A percentile compares a stretch with the other conserved stretches of the same genome.
phyloP scores from a whole-genome alignment of 2,329 filamentous ascomycete species.

The Fusarium sp. region DNA sequence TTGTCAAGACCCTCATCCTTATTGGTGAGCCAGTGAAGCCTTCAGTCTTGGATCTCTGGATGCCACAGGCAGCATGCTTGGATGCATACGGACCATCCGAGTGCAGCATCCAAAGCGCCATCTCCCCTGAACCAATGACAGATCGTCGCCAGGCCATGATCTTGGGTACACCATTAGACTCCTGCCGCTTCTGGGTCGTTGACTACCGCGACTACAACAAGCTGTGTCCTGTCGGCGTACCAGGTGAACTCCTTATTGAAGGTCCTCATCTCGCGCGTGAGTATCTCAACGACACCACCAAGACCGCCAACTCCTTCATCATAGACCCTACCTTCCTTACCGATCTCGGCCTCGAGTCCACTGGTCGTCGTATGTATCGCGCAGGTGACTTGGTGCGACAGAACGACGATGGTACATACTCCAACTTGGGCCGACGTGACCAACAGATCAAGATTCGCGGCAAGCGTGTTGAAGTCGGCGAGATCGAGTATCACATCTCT shows the following conservation, averaged over 20 bases:
- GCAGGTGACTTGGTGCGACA: background rate
- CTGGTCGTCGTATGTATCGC: background rate
- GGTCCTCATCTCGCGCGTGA: background rate
- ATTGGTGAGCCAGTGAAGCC: background rate
- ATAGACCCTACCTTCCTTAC: background rate
- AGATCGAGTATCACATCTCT: constrained; percentile 3
- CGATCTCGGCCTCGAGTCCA: background rate
- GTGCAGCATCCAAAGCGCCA: background rate
- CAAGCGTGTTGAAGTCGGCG: background rate
- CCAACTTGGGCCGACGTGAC: background rate
- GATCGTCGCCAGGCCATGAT: background rate
- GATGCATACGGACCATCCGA: background rate
- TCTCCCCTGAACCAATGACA: background rate
- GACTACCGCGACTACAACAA: background rate
- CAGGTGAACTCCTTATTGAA: constrained; percentile 1
- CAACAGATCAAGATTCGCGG: constrained; percentile 3
- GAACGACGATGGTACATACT: background rate
- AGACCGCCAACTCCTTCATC: background rate
- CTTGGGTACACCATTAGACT: background rate
- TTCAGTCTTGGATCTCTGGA: background rate
- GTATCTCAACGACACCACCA: background rate
- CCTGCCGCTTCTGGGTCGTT: background rate
- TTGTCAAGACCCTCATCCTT: background rate
- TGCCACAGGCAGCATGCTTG: background rate
- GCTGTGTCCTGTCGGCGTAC: background rate